Evolutionary conservation across 441 rosid species (phyloP), one percentile per base, ranked within the genome.

Genomic region (Geranium incanum): DNA sequence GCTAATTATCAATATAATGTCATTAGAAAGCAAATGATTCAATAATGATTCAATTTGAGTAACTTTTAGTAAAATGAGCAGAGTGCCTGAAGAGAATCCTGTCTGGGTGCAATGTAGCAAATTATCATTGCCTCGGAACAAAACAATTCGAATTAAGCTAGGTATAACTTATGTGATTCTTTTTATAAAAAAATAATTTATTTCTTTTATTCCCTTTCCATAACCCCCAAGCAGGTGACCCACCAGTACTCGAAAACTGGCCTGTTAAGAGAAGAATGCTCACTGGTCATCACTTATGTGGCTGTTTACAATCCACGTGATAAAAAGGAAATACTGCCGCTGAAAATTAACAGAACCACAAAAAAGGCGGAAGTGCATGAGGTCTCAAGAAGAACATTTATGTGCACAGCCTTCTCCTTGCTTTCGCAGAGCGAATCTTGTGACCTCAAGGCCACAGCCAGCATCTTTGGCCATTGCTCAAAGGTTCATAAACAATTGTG

Each of bases 241-340:
- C 60, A n/a, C 18, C 59, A 50, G 0, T 18, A 15, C 16, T 15
- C 0, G 19, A 4, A 52, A 6, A 52, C 60, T 52, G 5, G 16
- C 60, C 19, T 52, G 19, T 52, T 52, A 6, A 52, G 5, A n/a
- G 60, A 7, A 6, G 60, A 52, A 52, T 52, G 60, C 21, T 52
- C 60, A 4, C 60, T 52, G 60, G 59, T 6, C 19, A 62, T 28
- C 23, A 63, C 38, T 63, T 63, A 63, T 63, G 67, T 63, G 67
- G 38, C 19, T 63, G 67, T 63, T 37, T 33, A 63, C 67, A 23
- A 33, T 63, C 67, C 67, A 63, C 67, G 8, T 63, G 67, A 63
- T 63, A 18, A 60, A 60, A 21, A 2, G 65, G 36, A 21, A 21
- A 19, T 11, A 19, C n/a, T 60, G 65, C 21, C 65, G 4, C 65